Evolutionary conservation across 805 yeast genomes (phyloP).

Genomic region (Pichia sporocuriosa): DNA sequence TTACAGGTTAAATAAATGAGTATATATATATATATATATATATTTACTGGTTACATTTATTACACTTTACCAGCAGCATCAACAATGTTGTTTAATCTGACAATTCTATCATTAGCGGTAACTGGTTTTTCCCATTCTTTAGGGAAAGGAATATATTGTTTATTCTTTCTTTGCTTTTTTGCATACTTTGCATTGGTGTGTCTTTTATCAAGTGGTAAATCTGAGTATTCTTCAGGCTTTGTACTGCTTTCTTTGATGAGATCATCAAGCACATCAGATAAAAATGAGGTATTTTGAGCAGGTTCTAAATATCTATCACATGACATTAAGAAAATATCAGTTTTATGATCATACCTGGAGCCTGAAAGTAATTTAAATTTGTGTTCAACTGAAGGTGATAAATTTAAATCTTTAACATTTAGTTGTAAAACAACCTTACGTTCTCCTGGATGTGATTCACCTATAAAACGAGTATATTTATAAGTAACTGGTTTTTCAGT

Average conservation of each 20-base stretch:
- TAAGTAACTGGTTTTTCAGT: slow-evolving; percentile 51
- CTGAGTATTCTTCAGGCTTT: slow-evolving; percentile 53
- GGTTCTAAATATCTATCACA: slow-evolving; percentile 63
- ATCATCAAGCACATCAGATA: slow-evolving; percentile 56
- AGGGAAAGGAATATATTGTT: slow-evolving; percentile 52
- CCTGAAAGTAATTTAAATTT: slow-evolving; percentile 78
- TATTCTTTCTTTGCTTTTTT: slow-evolving; percentile 34
- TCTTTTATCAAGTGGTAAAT: slow-evolving; percentile 77
- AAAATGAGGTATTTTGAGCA: slow-evolving; percentile 75
- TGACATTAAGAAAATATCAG: slow-evolving; percentile 59
- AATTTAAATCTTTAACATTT: slow-evolving; percentile 45
- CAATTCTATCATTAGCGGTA: background rate
- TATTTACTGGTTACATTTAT: no score
- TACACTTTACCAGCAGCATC: background rate
- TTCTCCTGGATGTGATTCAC: slow-evolving; percentile 66
- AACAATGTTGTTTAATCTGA: background rate
- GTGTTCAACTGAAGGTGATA: slow-evolving; percentile 49
- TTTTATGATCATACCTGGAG: slow-evolving; percentile 58
- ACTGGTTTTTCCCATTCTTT: slow-evolving; percentile 68
- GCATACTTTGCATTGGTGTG: slow-evolving; percentile 45
- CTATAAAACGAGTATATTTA: slow-evolving; percentile 65
- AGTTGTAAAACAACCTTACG: slow-evolving; percentile 59
- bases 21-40: background rate
- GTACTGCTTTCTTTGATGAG: slow-evolving; percentile 63
- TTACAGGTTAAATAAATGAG: background rate